phyloP scores from a whole-genome alignment of 768 basidiomycete species.

The Termitomyces sp. region DNA sequence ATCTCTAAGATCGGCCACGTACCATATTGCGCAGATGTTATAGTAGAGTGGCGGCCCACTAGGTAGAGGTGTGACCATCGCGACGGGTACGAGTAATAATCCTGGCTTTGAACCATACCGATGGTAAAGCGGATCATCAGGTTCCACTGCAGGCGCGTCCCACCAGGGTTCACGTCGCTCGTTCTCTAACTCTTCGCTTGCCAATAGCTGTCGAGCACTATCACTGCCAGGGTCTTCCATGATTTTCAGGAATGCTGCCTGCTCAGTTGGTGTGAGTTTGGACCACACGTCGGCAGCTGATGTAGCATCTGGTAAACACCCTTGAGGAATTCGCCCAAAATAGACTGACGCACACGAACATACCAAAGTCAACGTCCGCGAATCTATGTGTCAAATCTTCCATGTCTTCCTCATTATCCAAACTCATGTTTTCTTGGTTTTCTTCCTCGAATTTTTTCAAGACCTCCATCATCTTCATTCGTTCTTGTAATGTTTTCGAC shows the following conservation, averaged over 20 bases:
- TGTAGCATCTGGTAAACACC: constrained; percentile 37
- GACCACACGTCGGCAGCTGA: constrained; percentile 56
- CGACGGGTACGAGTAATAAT: constrained; percentile 39
- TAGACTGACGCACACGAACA: constrained; percentile 20
- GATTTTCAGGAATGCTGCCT: constrained; percentile 50
- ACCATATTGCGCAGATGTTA: constrained; percentile 68
- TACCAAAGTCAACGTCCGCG: constrained; percentile 52
- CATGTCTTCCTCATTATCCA: constrained; percentile 28
- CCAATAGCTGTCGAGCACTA: constrained; percentile 52
- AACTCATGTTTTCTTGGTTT: constrained; percentile 25
- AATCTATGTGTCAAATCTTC: constrained; percentile 47
- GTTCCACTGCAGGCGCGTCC: constrained; percentile 30
- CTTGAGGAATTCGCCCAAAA: neutral
- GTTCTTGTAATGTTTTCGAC: constrained; percentile 51
- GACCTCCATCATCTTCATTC: constrained; percentile 60
- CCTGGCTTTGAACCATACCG: constrained; percentile 34
- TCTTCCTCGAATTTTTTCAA: constrained; percentile 71
- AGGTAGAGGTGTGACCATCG: constrained; percentile 33
- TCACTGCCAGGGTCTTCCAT: constrained; percentile 59
- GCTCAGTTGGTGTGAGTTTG: constrained; percentile 54
- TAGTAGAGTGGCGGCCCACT: constrained; percentile 46
- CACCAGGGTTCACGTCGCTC: constrained; percentile 70
- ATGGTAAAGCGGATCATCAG: constrained; percentile 2
- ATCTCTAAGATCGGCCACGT: constrained; percentile 20
- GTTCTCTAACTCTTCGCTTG: constrained; percentile 46